Conservation (phyloP, 352 stramenopile genomes). For the Globisporangium perplexum region DNA sequence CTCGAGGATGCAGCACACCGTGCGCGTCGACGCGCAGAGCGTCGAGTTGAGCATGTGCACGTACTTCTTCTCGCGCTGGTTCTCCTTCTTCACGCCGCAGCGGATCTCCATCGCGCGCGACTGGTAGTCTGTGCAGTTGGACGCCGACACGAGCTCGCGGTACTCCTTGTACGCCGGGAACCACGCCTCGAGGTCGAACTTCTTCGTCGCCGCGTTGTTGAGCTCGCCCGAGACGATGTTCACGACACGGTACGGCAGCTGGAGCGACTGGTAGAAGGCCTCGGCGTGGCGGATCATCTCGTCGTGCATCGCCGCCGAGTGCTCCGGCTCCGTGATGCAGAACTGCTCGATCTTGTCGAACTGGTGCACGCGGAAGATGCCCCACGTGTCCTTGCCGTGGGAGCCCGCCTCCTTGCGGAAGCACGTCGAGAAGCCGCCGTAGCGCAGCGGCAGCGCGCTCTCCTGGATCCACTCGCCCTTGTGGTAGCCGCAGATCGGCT, state of each 20-base stretch:
- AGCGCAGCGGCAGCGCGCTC: conserved; percentile 73
- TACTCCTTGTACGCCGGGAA: conserved; percentile 99
- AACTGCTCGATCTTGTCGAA: conserved; percentile 99
- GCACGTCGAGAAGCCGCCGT: conserved; percentile 98
- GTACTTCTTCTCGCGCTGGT: conserved; percentile 95
- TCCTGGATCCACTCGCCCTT: conserved; percentile 91
- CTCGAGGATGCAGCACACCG: conserved; percentile 99
- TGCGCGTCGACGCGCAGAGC: conserved; percentile 97
- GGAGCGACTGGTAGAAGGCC: conserved; percentile 98
- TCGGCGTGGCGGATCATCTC: conserved; percentile 91
- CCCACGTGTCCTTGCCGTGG: conserved; percentile 98
- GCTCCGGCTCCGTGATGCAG: conserved; percentile 94
- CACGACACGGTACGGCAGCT: conserved; percentile 98
- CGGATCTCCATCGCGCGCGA: conserved; percentile 96
- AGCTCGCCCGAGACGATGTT: conserved; percentile 98
- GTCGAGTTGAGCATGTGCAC: conserved; percentile 99
- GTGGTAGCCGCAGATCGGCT: conserved; percentile 99
- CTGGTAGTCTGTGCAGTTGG: conserved; percentile 99
- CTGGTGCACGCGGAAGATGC: conserved; percentile 99
- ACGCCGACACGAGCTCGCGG: conserved; percentile 98
- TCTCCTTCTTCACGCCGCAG: conserved; percentile 95
- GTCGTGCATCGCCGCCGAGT: conserved; percentile 90
- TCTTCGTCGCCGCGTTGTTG: conserved; percentile 99
- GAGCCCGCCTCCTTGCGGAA: conserved; percentile 99
- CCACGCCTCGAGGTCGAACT: conserved; percentile 99